Evolutionary conservation across 495 filamentous ascomycete species (phyloP).

Genomic region (Xylaria palmicola): DNA sequence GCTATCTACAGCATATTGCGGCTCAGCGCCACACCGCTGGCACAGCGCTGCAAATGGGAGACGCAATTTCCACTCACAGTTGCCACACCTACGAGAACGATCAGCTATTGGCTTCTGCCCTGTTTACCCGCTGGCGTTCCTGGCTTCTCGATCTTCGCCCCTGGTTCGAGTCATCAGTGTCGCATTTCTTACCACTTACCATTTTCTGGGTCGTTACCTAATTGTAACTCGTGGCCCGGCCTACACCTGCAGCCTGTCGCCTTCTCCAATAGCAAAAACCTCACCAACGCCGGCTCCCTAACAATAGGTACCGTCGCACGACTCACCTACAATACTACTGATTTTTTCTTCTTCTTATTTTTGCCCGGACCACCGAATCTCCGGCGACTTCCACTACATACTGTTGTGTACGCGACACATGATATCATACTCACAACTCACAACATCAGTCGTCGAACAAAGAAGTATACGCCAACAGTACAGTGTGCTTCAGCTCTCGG

Average conservation of each 20-base stretch:
- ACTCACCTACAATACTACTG: not conserved
- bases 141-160: not conserved
- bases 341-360: not conserved
- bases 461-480: not conserved
- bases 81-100: not conserved
- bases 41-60: not conserved
- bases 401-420: not conserved
- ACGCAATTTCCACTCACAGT: constrained; percentile 1
- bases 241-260: constrained; percentile 6
- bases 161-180: constrained; percentile 3
- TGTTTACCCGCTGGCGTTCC: not conserved
- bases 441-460: not conserved
- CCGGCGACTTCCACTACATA: not conserved
- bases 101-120: not conserved
- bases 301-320: not conserved
- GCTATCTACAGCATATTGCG: not conserved
- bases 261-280: not conserved
- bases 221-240: not conserved
- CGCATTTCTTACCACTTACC: constrained; percentile 9
- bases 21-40: constrained; percentile 8
- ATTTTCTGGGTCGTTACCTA: constrained; percentile 1
- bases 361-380: not conserved
- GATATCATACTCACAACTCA: not conserved
- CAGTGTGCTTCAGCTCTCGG: not conserved
- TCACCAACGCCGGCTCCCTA: not conserved